Evolutionary conservation across 208 protist species (phyloP).

Genomic region (Naegleria lovaniensis): DNA sequence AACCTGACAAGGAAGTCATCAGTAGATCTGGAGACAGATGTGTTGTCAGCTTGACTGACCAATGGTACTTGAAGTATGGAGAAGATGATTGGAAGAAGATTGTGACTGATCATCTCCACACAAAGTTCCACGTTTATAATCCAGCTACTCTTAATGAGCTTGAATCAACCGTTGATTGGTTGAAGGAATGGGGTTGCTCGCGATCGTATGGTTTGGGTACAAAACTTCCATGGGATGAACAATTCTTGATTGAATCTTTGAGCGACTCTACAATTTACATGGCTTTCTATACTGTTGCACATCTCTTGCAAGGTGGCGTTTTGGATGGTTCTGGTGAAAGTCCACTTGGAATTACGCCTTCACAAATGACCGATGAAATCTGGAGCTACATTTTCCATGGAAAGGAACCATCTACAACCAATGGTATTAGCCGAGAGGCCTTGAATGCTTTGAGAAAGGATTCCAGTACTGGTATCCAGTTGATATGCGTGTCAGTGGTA

Average conservation of each 20-base stretch:
- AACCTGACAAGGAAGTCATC: slow-evolving; percentile 91
- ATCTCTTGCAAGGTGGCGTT: slow-evolving; percentile 82
- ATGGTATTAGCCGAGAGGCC: slow-evolving; percentile 59
- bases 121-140: slow-evolving; percentile 82
- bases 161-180: slow-evolving; percentile 86
- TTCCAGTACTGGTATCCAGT: slow-evolving; percentile 99
- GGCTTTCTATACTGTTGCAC: slow-evolving; percentile 99
- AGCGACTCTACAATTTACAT: slow-evolving; percentile 99
- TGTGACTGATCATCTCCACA: slow-evolving; percentile 68
- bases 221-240: slow-evolving; percentile 85
- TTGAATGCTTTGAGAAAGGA: slow-evolving; percentile 71
- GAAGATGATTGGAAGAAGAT: slow-evolving; percentile 87
- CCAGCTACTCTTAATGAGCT: slow-evolving; percentile 83
- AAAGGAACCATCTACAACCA: slow-evolving; percentile 51
- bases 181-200: slow-evolving; percentile 98
- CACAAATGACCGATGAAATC: slow-evolving; percentile 80
- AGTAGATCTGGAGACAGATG: slow-evolving; percentile 98
- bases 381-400: slow-evolving; percentile 91
- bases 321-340: slow-evolving; percentile 53
- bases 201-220: slow-evolving; percentile 98
- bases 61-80: slow-evolving; percentile 99
- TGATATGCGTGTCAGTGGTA: slow-evolving; percentile 96
- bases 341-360: slow-evolving; percentile 64
- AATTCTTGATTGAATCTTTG: slow-evolving; percentile 98
- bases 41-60: slow-evolving; percentile 95